Conservation (phyloP, 371 early-diverging fungal genomes). For the Thermomucor indicae-seudaticae region DNA sequence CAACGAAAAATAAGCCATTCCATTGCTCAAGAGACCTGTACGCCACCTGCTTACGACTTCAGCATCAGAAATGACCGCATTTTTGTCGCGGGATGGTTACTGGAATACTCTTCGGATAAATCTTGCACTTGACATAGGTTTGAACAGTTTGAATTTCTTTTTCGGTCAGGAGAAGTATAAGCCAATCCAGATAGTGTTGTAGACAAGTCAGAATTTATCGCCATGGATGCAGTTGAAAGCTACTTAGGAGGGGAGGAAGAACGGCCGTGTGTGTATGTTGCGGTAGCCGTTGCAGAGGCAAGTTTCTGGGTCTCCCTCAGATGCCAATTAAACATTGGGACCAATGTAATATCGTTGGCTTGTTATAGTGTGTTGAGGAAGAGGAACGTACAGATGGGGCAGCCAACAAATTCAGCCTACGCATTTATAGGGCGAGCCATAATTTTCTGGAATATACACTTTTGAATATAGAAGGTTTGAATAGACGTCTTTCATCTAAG, state of each 20-base stretch:
- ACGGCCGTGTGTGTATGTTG: constrained; percentile 16
- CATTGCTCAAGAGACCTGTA: constrained; percentile 17
- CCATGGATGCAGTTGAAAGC: constrained; percentile 36
- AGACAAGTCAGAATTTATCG: constrained; percentile 39
- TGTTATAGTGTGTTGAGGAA: constrained; percentile 14
- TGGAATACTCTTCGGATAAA: constrained; percentile 38
- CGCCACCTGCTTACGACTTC: constrained; percentile 42
- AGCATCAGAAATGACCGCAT: constrained; percentile 37
- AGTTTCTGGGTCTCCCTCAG: not conserved
- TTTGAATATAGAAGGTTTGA: constrained; percentile 18
- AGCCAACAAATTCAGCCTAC: constrained; percentile 22
- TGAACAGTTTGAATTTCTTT: too few species aligned
- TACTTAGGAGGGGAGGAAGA: constrained; percentile 8
- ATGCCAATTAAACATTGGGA: not conserved
- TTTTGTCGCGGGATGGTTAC: constrained; percentile 42
- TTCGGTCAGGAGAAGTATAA: not conserved
- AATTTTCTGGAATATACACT: constrained; percentile 37
- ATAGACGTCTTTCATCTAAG: not conserved
- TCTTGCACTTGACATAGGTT: constrained; percentile 36
- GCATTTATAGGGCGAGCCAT: constrained; percentile 28
- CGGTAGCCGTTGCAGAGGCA: constrained; percentile 41
- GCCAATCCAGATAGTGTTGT: not conserved
- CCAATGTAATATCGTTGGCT: not conserved
- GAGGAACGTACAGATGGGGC: constrained; percentile 1
- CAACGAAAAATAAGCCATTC: not conserved